These are phyloP conservation scores for Zasmidium cellare DNA, from an alignment of 2,329 filamentous ascomycete species.

Conservation along the genomic window DNA sequence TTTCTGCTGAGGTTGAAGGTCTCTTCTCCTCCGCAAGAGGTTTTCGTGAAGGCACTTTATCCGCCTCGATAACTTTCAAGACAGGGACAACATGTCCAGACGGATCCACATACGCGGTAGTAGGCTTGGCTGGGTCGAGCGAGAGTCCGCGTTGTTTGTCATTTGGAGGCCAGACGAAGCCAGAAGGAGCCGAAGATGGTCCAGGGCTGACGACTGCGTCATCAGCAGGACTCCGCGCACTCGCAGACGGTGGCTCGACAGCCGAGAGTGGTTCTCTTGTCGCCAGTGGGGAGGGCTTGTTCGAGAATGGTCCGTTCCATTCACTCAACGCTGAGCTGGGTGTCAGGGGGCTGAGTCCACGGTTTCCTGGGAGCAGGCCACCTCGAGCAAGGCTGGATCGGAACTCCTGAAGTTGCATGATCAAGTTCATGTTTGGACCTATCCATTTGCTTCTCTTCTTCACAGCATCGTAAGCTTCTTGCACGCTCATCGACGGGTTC, in stretches of 20 bases:
- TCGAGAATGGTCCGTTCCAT: constrained; percentile 34
- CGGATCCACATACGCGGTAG: constrained; percentile 50
- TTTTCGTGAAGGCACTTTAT: constrained; percentile 4
- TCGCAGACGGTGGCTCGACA: constrained; percentile 12
- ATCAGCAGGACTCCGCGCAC: constrained; percentile 20
- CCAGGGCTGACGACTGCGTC: constrained; percentile 49
- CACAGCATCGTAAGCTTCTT: constrained; percentile 79
- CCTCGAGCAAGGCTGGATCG: constrained; percentile 47
- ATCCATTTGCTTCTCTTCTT: constrained; percentile 85
- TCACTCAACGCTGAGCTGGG: constrained; percentile 35
- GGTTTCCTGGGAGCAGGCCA: constrained; percentile 35
- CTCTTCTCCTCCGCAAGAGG: background rate
- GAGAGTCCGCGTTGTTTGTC: constrained; percentile 35
- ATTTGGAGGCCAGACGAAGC: constrained; percentile 59
- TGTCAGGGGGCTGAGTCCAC: constrained; percentile 35
- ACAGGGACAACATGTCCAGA: constrained; percentile 35
- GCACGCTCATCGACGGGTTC: constrained; percentile 73
- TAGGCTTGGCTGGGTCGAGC: constrained; percentile 43
- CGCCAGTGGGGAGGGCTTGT: constrained; percentile 13
- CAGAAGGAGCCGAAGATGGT: constrained; percentile 67
- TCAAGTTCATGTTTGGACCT: constrained; percentile 86
- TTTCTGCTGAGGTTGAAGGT: background rate
- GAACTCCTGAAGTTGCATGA: constrained; percentile 86
- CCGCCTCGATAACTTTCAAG: constrained; percentile 25
- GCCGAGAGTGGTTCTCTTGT: constrained; percentile 24